Conservation (phyloP, 1,284 basidiomycete species). For the Apiotrichum brassicae region DNA sequence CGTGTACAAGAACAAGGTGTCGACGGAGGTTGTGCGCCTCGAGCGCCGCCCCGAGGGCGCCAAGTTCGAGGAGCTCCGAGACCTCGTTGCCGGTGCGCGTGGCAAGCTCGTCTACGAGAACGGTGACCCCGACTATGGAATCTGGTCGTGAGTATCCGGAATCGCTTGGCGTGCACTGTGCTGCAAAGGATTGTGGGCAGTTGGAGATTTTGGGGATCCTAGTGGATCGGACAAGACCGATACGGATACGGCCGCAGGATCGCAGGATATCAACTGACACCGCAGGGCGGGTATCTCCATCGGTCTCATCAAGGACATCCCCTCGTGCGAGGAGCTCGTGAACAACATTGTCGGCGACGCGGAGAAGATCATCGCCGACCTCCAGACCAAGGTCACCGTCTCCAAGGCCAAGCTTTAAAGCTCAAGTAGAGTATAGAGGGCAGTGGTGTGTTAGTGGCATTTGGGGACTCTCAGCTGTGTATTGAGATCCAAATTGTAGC, state of each 20-base stretch:
- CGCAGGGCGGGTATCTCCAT: constrained; percentile 62
- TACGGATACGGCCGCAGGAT: not conserved
- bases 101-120: constrained; percentile 67
- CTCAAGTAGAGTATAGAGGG: not conserved
- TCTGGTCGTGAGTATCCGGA: constrained; percentile 63
- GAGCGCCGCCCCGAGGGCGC: constrained; percentile 75
- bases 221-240: not conserved
- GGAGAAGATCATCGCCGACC: constrained; percentile 60
- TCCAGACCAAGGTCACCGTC: constrained; percentile 41
- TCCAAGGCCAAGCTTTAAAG: constrained; percentile 24
- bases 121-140: constrained; percentile 79
- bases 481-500: too few relatives aligned
- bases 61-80: constrained; percentile 76
- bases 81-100: constrained; percentile 73
- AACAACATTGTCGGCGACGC: constrained; percentile 68
- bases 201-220: not conserved
- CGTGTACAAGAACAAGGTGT: constrained; percentile 60
- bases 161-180: too few relatives aligned
- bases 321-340: constrained; percentile 72
- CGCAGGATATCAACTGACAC: not conserved
- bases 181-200: not conserved
- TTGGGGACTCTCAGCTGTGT: too few relatives aligned
- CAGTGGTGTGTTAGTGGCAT: not conserved
- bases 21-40: constrained; percentile 66
- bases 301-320: constrained; percentile 80